Evolutionary conservation across 2,329 filamentous ascomycete species (phyloP).

Genomic region (Rhinocladiella similis): DNA sequence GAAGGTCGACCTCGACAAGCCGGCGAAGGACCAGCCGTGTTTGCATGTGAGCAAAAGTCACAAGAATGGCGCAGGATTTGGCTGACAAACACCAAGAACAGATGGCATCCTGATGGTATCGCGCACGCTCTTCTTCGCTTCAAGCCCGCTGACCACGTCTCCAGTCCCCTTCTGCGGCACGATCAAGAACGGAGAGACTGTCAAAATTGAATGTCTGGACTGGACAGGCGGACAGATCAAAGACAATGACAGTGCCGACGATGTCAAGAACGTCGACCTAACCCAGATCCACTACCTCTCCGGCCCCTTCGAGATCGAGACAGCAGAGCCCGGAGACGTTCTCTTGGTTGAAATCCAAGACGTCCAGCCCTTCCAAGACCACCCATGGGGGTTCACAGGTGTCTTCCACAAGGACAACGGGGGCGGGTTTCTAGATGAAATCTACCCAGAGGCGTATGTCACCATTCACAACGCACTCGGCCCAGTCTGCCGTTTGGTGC

Average conservation of each 20-base stretch:
- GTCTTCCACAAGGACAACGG: conserved; percentile 79
- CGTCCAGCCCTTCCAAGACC: conserved; percentile 81
- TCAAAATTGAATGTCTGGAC: conserved; percentile 91
- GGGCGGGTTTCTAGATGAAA: conserved; percentile 83
- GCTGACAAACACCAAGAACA: conserved; percentile 59
- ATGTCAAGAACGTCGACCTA: conserved; percentile 80
- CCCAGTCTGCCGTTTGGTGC: not conserved
- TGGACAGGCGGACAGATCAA: conserved; percentile 78
- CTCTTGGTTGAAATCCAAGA: conserved; percentile 89
- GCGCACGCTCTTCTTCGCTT: conserved; percentile 27
- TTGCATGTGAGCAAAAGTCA: conserved; percentile 62
- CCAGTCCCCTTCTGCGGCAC: conserved; percentile 71
- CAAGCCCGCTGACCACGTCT: not conserved
- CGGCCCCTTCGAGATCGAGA: conserved; percentile 84
- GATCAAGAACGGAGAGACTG: conserved; percentile 80
- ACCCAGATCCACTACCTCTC: conserved; percentile 85
- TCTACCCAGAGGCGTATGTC: conserved; percentile 74
- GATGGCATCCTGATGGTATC: conserved; percentile 90
- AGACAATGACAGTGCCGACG: conserved; percentile 88
- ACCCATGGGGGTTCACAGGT: conserved; percentile 88
- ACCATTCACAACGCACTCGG: not conserved
- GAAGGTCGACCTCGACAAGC: conserved; percentile 71
- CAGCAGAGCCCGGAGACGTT: conserved; percentile 80
- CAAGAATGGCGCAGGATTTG: not conserved
- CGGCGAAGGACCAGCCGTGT: conserved; percentile 66